These are phyloP conservation scores for Vigna angularis DNA, from an alignment of 306 rosid species.

Conservation along the genomic window DNA sequence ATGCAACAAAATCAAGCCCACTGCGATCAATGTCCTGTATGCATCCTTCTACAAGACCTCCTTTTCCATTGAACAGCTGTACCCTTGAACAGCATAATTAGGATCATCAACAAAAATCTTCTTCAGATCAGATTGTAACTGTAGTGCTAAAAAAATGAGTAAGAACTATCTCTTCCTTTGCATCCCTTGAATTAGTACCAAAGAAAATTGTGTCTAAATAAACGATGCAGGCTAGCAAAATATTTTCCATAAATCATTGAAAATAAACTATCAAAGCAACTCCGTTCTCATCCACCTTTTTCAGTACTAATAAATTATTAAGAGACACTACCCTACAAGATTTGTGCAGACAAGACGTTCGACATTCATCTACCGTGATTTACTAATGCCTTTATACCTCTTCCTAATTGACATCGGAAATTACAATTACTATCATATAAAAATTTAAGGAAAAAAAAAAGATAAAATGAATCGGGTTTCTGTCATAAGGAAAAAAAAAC, in stretches of 20 bases:
- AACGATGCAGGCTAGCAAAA: not conserved
- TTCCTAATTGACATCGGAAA: constrained; percentile 3
- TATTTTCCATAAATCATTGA: constrained; percentile 15
- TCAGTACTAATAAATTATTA: constrained; percentile 22
- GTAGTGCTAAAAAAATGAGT: not conserved
- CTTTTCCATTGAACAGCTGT: constrained; percentile 94
- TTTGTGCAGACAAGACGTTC: constrained; percentile 19
- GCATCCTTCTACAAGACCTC: constrained; percentile 79
- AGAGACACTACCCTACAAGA: constrained; percentile 4
- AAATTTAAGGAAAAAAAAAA: not conserved
- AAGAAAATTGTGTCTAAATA: not conserved
- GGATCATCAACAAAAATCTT: constrained; percentile 37
- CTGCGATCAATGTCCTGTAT: constrained; percentile 63
- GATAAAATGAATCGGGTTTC: not conserved
- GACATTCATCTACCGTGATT: constrained; percentile 12
- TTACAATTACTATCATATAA: not conserved
- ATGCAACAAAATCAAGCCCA: constrained; percentile 77
- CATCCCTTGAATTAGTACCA: constrained; percentile 27
- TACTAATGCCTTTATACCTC: not conserved
- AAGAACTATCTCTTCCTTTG: not conserved
- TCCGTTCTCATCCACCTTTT: not conserved
- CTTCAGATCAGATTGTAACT: not conserved
- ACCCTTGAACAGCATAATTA: constrained; percentile 68
- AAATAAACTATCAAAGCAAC: constrained; percentile 1
- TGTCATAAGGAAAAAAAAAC: not conserved